Conservation (phyloP, 352 stramenopile genomes). For the Phytophthora rubi region DNA sequence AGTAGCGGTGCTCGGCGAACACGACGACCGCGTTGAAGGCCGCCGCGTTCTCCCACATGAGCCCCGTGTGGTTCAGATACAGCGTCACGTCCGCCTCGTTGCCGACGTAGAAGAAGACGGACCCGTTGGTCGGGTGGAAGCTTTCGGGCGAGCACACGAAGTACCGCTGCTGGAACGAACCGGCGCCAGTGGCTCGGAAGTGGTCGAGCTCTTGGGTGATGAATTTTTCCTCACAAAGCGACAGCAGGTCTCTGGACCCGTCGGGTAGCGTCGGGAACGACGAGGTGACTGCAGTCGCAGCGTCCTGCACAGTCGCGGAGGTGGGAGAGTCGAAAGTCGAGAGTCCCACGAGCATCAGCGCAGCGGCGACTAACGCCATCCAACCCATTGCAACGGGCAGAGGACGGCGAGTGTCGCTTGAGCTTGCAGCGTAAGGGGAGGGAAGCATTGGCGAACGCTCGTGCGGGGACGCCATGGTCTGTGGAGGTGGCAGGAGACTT, state of each 20-base stretch:
- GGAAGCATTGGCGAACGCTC: constrained; percentile 41
- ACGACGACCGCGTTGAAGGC: constrained; percentile 71
- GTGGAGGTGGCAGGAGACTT: neutral
- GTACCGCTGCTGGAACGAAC: constrained; percentile 64
- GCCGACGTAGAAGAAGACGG: constrained; percentile 78
- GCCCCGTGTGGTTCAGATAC: constrained; percentile 71
- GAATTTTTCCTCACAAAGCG: constrained; percentile 51
- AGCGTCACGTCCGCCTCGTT: constrained; percentile 75
- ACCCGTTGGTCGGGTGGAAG: constrained; percentile 47
- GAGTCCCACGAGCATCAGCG: constrained; percentile 13
- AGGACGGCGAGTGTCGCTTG: constrained; percentile 11
- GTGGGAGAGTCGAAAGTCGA: constrained; percentile 2
- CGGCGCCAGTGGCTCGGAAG: constrained; percentile 41
- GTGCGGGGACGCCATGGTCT: constrained; percentile 11
- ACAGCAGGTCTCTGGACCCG: constrained; percentile 46
- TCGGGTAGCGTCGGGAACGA: constrained; percentile 27
- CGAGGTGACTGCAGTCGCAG: constrained; percentile 1
- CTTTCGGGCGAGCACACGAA: constrained; percentile 67
- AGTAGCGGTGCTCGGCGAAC: constrained; percentile 84
- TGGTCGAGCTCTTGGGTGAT: constrained; percentile 60
- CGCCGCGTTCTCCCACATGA: constrained; percentile 78
- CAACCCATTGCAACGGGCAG: constrained; percentile 36
- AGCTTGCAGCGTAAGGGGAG: constrained; percentile 3
- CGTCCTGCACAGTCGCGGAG: neutral
- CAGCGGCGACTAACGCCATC: constrained; percentile 27